Conservation (phyloP, 257 asterid species). For the Solanum virginianum region DNA sequence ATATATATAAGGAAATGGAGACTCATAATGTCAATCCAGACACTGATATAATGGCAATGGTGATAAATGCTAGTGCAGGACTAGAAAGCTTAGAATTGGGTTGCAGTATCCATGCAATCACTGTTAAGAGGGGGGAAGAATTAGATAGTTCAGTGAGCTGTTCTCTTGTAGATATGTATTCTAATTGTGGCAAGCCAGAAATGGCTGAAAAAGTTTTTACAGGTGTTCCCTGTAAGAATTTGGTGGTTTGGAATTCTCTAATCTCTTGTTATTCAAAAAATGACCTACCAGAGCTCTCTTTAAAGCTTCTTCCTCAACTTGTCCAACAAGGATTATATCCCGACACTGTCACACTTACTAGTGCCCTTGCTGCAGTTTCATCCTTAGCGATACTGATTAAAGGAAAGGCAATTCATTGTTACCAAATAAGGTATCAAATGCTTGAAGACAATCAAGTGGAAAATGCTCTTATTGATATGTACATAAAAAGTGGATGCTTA, state of each 20-base stretch:
- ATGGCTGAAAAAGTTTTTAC: slow-evolving; percentile 37
- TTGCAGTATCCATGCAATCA: slow-evolving; percentile 45
- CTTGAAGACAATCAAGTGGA: slow-evolving; percentile 46
- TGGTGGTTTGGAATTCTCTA: slow-evolving; percentile 72
- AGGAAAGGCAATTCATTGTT: slow-evolving; percentile 64
- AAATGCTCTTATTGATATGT: slow-evolving; percentile 65
- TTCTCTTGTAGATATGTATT: slow-evolving; percentile 54
- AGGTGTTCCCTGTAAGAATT: slow-evolving; percentile 34
- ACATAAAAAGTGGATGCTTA: slow-evolving; percentile 64
- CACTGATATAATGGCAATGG: slow-evolving; percentile 34
- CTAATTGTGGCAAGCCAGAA: slow-evolving; percentile 39
- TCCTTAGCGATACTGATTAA: slow-evolving; percentile 47
- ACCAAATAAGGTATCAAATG: slow-evolving; percentile 29
- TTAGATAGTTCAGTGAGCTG: slow-evolving; percentile 45
- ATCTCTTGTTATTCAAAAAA: slow-evolving; percentile 60
- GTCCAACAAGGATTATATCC: slow-evolving; percentile 40
- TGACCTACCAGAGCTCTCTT: slow-evolving; percentile 36
- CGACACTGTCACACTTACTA: slow-evolving; percentile 50
- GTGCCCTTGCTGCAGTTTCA: slow-evolving; percentile 53
- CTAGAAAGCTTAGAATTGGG: slow-evolving; percentile 22
- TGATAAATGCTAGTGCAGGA: slow-evolving; percentile 35
- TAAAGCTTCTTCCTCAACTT: slow-evolving; percentile 49
- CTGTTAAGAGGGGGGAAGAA: slow-evolving; percentile 48
- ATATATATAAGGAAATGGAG: slow-evolving; percentile 42
- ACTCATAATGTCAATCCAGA: slow-evolving; percentile 44